These are phyloP conservation scores for Nitzschia sp. DNA, from an alignment of 108 stramenopile genomes.

Conservation along the genomic window DNA sequence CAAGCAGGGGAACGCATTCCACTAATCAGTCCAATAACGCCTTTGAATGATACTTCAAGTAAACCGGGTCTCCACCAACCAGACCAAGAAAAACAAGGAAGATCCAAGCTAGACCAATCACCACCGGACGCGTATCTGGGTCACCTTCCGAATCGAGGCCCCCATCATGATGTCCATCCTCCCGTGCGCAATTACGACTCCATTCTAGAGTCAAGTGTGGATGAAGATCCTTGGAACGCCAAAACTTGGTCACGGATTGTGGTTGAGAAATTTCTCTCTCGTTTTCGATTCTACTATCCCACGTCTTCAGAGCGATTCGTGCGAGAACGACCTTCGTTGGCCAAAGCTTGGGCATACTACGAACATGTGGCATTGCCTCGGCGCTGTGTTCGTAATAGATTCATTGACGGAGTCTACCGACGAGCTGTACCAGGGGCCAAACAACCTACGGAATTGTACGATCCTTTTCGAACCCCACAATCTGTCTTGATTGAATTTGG, in stretches of 20 bases:
- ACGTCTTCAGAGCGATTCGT: too few relatives aligned
- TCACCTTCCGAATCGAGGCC: too few relatives aligned
- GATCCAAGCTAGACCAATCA: too few relatives aligned
- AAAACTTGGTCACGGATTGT: background rate
- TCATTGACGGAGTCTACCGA: constrained; percentile 22
- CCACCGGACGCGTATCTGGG: too few relatives aligned
- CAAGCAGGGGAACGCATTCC: too few relatives aligned
- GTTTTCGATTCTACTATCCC: too few relatives aligned
- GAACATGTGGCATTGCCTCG: constrained; percentile 67
- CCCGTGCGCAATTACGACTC: background rate
- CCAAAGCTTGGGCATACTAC: constrained; percentile 61
- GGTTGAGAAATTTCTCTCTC: background rate
- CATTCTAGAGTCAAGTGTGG: background rate
- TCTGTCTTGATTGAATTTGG: constrained; percentile 58
- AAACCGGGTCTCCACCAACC: too few relatives aligned
- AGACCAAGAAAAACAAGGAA: too few relatives aligned
- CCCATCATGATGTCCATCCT: background rate
- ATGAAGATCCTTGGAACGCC: background rate
- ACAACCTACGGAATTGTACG: constrained; percentile 53
- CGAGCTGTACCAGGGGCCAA: constrained; percentile 58
- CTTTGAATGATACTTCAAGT: too few relatives aligned
- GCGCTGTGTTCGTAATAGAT: constrained; percentile 21
- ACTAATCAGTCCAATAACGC: too few relatives aligned
- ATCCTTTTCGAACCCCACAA: constrained; percentile 60
- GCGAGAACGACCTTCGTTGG: constrained; percentile 27